Base-by-base conservation (phyloP, 2,329 filamentous ascomycete species). In the Ambrosiella cleistominuta region DNA sequence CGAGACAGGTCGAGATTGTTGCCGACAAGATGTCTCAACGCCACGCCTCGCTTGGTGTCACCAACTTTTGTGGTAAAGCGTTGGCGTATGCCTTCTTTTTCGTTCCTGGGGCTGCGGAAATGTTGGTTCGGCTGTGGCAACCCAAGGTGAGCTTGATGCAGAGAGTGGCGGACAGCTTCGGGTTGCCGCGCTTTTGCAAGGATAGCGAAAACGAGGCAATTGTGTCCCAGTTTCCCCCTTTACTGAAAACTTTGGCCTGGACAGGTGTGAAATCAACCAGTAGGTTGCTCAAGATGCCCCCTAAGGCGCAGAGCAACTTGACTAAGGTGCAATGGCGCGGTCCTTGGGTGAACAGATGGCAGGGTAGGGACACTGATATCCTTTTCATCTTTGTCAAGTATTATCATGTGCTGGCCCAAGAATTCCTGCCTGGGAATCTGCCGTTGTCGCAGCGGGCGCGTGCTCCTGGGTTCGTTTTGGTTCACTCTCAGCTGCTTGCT, bases 51-150 rank as follows among this genome's bases (percentile, higher is more conserved):
- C 65, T 74, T 17, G 85, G 81, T 64, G 69, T 89, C 60, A 86
- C 95, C 60, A 85, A 85, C 37, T 95, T 95, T 67, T 88, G 87
- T 57, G 90, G 88, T 61, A 94, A 93, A 70, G 87, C 88, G 3
- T 91, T 86, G 66, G 89, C 90, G 1, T 95, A 94, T 68, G 89
- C 88, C 37, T 95, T 95, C 69, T 93, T 91, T 71, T 96, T 95
- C 65, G 90, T 87, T 36, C 88, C 88, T 0, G 88, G 88, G 3
- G 80, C 95, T 57, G 85, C 88, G 7, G 88, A 95, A 65, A 80
- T 95, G 55, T 74, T 95, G 54, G 80, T 91, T 35, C 81, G 88
- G 13, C 72, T 95, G 4, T 95, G 90, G 89, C 81, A 80, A 42
- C 75, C 88, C 17, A 80, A 82, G 1, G 72, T 83, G 2, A 81